Conservation (phyloP, 2,329 filamentous ascomycete species). For the Phialemonium atrogriseum region DNA sequence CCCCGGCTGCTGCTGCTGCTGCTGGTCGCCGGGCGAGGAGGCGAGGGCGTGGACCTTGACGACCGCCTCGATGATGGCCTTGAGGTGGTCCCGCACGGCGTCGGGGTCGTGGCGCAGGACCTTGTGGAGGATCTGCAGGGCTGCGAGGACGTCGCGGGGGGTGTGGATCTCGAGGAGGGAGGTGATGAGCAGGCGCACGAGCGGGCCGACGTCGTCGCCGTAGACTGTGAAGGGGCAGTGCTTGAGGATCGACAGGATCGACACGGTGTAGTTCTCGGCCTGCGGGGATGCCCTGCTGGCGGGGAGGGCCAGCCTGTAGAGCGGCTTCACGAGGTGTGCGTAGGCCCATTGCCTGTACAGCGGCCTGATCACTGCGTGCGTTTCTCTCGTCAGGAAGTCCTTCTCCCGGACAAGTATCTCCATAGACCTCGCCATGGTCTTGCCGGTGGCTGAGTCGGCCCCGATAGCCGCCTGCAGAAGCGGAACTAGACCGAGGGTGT, state of each 20-base stretch:
- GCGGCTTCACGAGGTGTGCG: conserved; percentile 34
- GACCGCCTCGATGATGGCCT: conserved; percentile 38
- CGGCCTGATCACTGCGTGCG: conserved; percentile 34
- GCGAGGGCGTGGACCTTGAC: conserved; percentile 25
- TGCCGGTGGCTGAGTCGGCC: conserved; percentile 21
- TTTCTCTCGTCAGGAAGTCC: conserved; percentile 27
- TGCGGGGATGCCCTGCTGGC: conserved; percentile 15
- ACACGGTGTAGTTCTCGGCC: conserved; percentile 35
- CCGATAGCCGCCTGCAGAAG: conserved; percentile 22
- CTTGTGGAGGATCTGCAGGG: conserved; percentile 38
- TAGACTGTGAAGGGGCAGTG: conserved; percentile 43
- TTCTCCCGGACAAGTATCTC: conserved; percentile 33
- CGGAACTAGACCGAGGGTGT: conserved; percentile 21
- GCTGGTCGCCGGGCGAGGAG: too few relatives aligned
- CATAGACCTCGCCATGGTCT: conserved; percentile 31
- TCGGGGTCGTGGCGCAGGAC: conserved; percentile 38
- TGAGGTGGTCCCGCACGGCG: conserved; percentile 37
- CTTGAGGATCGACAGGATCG: conserved; percentile 38
- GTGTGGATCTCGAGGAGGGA: conserved; percentile 32
- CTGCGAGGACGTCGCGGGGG: conserved; percentile 36
- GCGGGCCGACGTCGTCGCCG: conserved; percentile 36
- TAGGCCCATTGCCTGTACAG: conserved; percentile 40
- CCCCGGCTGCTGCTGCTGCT: not conserved
- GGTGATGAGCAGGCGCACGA: conserved; percentile 41
- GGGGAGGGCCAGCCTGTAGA: conserved; percentile 32